These are phyloP conservation scores for Colletotrichum sidae DNA, from an alignment of 2,329 filamentous ascomycete species.

Conservation along the genomic window DNA sequence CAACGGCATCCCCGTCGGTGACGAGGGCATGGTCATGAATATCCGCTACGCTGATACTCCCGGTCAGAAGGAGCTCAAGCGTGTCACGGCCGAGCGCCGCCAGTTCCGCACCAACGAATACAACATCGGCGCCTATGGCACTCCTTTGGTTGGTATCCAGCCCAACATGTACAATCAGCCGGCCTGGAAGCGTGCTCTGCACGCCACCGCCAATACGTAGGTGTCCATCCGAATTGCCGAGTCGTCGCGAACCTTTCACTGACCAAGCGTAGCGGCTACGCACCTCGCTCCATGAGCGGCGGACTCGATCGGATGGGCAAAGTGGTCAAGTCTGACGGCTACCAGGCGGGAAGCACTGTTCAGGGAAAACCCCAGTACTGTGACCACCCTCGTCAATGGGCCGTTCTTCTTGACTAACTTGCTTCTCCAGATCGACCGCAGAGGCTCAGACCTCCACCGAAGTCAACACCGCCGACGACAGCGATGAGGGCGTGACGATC, in stretches of 20 bases:
- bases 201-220: slow-evolving; percentile 31
- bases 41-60: slow-evolving; percentile 98
- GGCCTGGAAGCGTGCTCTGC: slow-evolving; percentile 49
- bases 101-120: slow-evolving; percentile 98
- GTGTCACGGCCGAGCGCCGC: slow-evolving; percentile 92
- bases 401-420: slow-evolving; percentile 46
- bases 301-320: slow-evolving; percentile 36
- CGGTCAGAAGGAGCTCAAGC: slow-evolving; percentile 95
- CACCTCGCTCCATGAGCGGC: slow-evolving; percentile 32
- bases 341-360: slow-evolving; percentile 36
- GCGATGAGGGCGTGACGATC: slow-evolving; percentile 67
- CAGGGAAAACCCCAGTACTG: slow-evolving; percentile 37
- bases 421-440: slow-evolving; percentile 37
- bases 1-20: slow-evolving; percentile 81
- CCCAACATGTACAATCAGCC: slow-evolving; percentile 58
- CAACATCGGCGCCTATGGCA: slow-evolving; percentile 78
- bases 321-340: slow-evolving; percentile 36
- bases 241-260: background rate
- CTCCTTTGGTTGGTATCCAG: slow-evolving; percentile 68
- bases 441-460: slow-evolving; percentile 12
- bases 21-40: slow-evolving; percentile 86
- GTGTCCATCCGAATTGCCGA: background rate
- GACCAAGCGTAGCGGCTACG: slow-evolving; percentile 21
- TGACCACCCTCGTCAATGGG: slow-evolving; percentile 32
- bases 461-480: slow-evolving; percentile 57